Percentiles rank a stretch among this genome's conserved stretches.
phyloP scores from a whole-genome alignment of 2,329 filamentous ascomycete species.

The Calonectria crousiana region DNA sequence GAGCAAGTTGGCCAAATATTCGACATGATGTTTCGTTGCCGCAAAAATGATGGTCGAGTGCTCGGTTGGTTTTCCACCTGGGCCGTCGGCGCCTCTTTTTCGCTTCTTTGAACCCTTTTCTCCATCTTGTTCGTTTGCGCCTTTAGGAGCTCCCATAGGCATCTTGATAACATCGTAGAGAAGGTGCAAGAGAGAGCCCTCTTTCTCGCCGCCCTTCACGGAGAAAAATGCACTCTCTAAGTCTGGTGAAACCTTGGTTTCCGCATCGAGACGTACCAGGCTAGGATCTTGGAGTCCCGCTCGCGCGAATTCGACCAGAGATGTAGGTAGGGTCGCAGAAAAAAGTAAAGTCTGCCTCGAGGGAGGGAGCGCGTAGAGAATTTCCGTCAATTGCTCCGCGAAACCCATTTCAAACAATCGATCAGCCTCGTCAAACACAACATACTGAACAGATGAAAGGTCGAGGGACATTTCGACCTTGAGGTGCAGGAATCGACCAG shows the following conservation, averaged over 20 bases:
- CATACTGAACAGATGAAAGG: constrained; percentile 90
- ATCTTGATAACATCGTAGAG: constrained; percentile 94
- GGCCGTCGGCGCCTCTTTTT: constrained; percentile 70
- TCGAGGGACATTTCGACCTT: constrained; percentile 97
- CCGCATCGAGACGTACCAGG: constrained; percentile 89
- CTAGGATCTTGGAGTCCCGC: constrained; percentile 94
- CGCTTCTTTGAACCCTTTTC: constrained; percentile 74
- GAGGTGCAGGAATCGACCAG: constrained; percentile 94
- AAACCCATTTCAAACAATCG: constrained; percentile 99
- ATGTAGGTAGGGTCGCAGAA: constrained; percentile 94
- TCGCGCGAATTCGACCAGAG: constrained; percentile 93
- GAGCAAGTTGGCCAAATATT: constrained; percentile 89
- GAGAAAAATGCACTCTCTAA: constrained; percentile 96
- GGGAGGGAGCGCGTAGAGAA: constrained; percentile 86
- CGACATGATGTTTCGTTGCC: constrained; percentile 96
- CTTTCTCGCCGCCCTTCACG: constrained; percentile 92
- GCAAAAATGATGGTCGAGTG: constrained; percentile 96
- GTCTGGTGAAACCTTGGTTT: constrained; percentile 96
- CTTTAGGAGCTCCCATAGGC: constrained; percentile 74
- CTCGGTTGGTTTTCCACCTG: constrained; percentile 77
- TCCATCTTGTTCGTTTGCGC: constrained; percentile 58
- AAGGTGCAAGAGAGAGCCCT: constrained; percentile 89
- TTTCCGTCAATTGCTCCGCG: constrained; percentile 91
- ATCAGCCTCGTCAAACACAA: constrained; percentile 98
- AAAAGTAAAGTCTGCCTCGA: constrained; percentile 93